A percentile compares a stretch with the other conserved stretches of the same genome.
phyloP scores from a whole-genome alignment of 768 basidiomycete species.

The Roridomyces roridus region DNA sequence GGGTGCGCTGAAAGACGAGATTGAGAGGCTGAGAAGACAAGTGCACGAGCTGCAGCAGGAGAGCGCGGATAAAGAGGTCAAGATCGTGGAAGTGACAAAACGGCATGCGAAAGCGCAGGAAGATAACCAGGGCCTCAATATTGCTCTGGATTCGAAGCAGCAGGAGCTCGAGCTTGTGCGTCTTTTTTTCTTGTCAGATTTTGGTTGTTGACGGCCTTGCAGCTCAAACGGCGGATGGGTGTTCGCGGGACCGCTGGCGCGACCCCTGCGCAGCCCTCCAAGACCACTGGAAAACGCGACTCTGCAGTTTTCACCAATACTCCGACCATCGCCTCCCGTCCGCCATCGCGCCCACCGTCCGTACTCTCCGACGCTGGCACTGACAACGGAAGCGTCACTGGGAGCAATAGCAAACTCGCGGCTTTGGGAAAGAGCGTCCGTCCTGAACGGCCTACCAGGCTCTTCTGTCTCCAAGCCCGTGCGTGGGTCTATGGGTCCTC shows the following conservation, averaged over 20 bases:
- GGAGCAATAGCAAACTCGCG: slow-evolving; percentile 40
- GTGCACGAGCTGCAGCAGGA: slow-evolving; percentile 78
- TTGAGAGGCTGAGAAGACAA: slow-evolving; percentile 64
- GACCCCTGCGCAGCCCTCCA: slow-evolving; percentile 57
- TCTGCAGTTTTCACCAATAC: slow-evolving; percentile 57
- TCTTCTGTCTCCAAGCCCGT: slow-evolving; percentile 28
- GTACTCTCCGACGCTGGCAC: slow-evolving; percentile 58
- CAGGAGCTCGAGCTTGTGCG: slow-evolving; percentile 90
- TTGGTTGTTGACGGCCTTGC: slow-evolving; percentile 5
- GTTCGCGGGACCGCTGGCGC: slow-evolving; percentile 61
- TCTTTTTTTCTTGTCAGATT: slow-evolving; percentile 22
- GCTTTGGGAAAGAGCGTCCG: slow-evolving; percentile 61
- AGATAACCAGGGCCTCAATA: slow-evolving; percentile 84
- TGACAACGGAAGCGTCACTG: slow-evolving; percentile 40
- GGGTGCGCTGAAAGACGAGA: slow-evolving; percentile 57
- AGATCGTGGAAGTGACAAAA: slow-evolving; percentile 74
- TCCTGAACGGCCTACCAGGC: slow-evolving; percentile 40
- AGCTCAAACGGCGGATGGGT: slow-evolving; percentile 71
- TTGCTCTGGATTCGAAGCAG: slow-evolving; percentile 92
- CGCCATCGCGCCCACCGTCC: slow-evolving; percentile 56
- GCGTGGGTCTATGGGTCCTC: slow-evolving; percentile 60
- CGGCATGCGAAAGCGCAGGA: slow-evolving; percentile 72
- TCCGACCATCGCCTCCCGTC: slow-evolving; percentile 42
- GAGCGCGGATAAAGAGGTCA: slow-evolving; percentile 85
- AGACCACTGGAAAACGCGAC: slow-evolving; percentile 51